Conservation (phyloP, 768 basidiomycete species). For the Russula lepida region DNA sequence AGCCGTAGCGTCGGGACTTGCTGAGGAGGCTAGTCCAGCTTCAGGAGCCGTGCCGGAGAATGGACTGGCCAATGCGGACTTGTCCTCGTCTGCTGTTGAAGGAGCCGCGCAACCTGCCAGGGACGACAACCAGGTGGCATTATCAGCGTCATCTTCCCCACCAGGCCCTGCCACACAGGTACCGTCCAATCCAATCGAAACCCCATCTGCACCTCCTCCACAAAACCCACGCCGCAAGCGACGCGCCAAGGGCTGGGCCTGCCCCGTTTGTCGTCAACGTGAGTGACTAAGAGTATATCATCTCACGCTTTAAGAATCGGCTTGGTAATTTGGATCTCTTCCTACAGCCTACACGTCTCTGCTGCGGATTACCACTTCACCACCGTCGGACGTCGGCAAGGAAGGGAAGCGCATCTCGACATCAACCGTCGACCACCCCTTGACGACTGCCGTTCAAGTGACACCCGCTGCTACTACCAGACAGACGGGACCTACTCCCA, state of each 20-base stretch:
- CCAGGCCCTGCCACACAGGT: conserved; percentile 16
- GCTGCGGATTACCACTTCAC: conserved; percentile 33
- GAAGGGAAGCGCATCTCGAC: conserved; percentile 21
- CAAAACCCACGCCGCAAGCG: conserved; percentile 64
- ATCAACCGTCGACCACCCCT: conserved; percentile 17
- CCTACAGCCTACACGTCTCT: conserved; percentile 38
- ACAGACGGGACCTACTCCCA: not conserved
- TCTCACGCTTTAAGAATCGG: not conserved
- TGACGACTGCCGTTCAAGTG: not conserved
- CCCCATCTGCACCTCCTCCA: conserved; percentile 18
- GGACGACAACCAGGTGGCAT: conserved; percentile 6
- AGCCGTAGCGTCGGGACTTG: conserved; percentile 27
- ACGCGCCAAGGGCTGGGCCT: conserved; percentile 96
- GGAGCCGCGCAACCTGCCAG: conserved; percentile 8
- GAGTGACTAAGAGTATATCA: conserved; percentile 28
- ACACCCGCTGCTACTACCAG: not conserved
- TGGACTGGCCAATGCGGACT: not conserved
- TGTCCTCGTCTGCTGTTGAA: not conserved
- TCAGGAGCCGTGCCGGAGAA: not conserved
- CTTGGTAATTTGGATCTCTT: not conserved
- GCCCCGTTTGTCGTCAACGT: conserved; percentile 94
- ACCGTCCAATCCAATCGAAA: conserved; percentile 12
- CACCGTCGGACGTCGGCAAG: conserved; percentile 15
- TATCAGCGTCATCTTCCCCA: not conserved
- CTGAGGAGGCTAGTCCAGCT: conserved; percentile 3